A percentile compares a stretch with the other conserved stretches of the same genome.
These are phyloP conservation scores for Flaveria trinervia DNA, from an alignment of 129 eudicot genomes.

Conservation along the genomic window DNA sequence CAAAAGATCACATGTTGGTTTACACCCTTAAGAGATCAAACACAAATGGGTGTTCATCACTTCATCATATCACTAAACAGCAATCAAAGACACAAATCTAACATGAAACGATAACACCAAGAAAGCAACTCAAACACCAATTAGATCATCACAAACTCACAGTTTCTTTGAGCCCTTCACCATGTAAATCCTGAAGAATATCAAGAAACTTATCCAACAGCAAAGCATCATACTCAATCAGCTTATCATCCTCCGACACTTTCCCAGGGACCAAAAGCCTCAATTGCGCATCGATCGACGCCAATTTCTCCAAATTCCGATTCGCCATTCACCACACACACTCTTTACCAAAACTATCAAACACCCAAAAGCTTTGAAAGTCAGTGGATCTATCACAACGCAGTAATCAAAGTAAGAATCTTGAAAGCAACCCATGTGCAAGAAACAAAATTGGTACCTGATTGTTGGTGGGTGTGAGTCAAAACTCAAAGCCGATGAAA, in stretches of 20 bases:
- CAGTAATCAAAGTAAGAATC: conserved; percentile 7
- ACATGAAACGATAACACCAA: too few relatives aligned
- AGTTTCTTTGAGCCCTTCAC: conserved; percentile 90
- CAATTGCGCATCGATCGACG: conserved; percentile 94
- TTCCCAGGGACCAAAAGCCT: conserved; percentile 88
- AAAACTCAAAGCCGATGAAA: neutral
- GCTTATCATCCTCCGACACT: conserved; percentile 95
- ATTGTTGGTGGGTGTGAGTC: conserved; percentile 17
- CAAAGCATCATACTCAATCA: conserved; percentile 90
- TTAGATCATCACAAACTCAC: conserved; percentile 33
- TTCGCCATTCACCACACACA: conserved; percentile 54
- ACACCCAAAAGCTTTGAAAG: neutral
- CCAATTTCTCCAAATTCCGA: conserved; percentile 82
- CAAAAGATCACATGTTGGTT: neutral
- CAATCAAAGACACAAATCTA: neutral
- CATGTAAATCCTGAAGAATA: conserved; percentile 94
- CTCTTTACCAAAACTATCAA: neutral
- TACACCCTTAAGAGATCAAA: too few relatives aligned
- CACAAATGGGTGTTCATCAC: neutral
- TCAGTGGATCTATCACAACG: conserved; percentile 14
- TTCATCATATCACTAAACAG: neutral
- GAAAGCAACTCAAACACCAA: neutral
- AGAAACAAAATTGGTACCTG: conserved; percentile 17
- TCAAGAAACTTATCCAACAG: conserved; percentile 89
- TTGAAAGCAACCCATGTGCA: neutral